These are phyloP conservation scores for Nigrospora sphaerica DNA, from an alignment of 2,329 filamentous ascomycete species.

Conservation along the genomic window DNA sequence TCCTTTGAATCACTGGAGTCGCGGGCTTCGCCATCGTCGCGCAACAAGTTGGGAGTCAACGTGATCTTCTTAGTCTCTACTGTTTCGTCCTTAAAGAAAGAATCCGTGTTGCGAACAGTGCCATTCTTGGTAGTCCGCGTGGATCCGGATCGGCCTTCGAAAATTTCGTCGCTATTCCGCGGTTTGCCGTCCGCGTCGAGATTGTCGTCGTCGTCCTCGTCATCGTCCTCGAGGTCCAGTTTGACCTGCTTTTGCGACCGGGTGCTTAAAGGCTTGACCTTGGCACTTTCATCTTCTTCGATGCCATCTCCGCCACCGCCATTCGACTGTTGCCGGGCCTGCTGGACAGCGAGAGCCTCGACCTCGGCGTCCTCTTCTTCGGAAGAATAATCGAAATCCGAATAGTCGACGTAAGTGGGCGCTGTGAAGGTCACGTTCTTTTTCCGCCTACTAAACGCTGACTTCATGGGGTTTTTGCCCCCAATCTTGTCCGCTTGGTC, in stretches of 20 bases:
- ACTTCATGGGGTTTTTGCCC: constrained; percentile 69
- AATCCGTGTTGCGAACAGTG: constrained; percentile 84
- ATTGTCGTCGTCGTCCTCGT: constrained; percentile 11
- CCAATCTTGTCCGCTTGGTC: constrained; percentile 63
- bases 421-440: constrained; percentile 84
- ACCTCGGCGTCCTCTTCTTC: constrained; percentile 61
- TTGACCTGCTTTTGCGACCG: constrained; percentile 33
- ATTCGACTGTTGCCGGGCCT: constrained; percentile 21
- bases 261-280: constrained; percentile 49
- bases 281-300: constrained; percentile 43
- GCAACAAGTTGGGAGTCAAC: constrained; percentile 82
- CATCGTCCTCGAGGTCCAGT: constrained; percentile 20
- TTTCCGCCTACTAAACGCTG: constrained; percentile 74
- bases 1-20: constrained; percentile 35
- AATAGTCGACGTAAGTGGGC: constrained; percentile 83
- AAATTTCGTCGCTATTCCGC: constrained; percentile 60
- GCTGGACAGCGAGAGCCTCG: constrained; percentile 31
- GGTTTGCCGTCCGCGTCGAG: too few relatives aligned
- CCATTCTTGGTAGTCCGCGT: constrained; percentile 70
- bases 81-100: constrained; percentile 94
- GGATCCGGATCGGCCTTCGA: constrained; percentile 44
- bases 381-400: constrained; percentile 77
- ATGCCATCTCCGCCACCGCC: constrained; percentile 19
- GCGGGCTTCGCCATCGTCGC: constrained; percentile 61
- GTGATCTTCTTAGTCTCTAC: constrained; percentile 97